Evolutionary conservation across 2,329 filamentous ascomycete genomes (phyloP).

Genomic region (Neoarthrinium moseri): DNA sequence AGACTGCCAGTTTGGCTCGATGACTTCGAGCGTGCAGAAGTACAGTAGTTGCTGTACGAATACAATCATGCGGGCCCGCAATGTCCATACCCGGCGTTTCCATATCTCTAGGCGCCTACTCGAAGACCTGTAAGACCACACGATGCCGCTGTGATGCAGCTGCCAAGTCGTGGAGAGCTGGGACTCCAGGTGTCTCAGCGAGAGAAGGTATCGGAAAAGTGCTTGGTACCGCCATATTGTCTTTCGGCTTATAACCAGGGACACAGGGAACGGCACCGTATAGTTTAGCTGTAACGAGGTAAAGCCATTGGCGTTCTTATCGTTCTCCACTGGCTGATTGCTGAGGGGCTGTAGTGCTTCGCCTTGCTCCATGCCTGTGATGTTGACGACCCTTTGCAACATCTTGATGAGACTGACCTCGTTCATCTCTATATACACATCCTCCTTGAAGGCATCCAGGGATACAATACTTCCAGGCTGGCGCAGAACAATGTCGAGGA

Average conservation of each 20-base stretch:
- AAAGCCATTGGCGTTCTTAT: constrained; percentile 86
- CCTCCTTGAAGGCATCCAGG: constrained; percentile 95
- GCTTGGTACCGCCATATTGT: constrained; percentile 97
- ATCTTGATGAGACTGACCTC: constrained; percentile 90
- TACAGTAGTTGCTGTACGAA: constrained; percentile 97
- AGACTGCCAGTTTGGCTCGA: constrained; percentile 94
- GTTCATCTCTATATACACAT: constrained; percentile 97
- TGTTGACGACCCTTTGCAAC: constrained; percentile 93
- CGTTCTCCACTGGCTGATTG: constrained; percentile 68
- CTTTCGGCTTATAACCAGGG: constrained; percentile 91
- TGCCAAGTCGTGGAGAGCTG: constrained; percentile 87
- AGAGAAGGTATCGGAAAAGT: constrained; percentile 90
- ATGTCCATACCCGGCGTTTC: constrained; percentile 90
- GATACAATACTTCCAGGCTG: constrained; percentile 93
- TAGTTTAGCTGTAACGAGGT: constrained; percentile 95
- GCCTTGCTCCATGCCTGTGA: constrained; percentile 91
- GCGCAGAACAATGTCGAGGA: constrained; percentile 94
- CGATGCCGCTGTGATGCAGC: constrained; percentile 76
- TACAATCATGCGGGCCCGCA: constrained; percentile 90
- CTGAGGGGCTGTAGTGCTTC: constrained; percentile 74
- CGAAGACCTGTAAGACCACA: constrained; percentile 80
- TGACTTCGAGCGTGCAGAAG: constrained; percentile 95
- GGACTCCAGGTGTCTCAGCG: constrained; percentile 83
- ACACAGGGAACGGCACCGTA: constrained; percentile 89
- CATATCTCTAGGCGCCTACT: constrained; percentile 77